phyloP scores from a whole-genome alignment of 176 grass and related monocot species.

The Puccinellia tenuiflora region DNA sequence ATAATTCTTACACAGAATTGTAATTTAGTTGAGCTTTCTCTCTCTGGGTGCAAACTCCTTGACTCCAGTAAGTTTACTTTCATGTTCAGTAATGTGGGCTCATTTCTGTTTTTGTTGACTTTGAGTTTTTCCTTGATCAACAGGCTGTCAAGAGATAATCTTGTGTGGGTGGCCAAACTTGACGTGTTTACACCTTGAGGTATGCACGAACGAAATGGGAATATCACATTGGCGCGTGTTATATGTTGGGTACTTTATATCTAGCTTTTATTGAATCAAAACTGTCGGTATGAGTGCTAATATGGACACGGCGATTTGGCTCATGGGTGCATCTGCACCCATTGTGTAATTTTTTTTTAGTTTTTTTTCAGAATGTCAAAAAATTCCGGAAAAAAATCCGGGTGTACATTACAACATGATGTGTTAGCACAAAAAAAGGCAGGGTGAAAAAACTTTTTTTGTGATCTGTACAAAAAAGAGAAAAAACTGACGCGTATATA shows the following conservation, averaged over 20 bases:
- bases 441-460: too few relatives aligned
- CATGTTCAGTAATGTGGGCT: background rate
- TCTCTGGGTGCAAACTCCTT: conserved; percentile 78
- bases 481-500: too few relatives aligned
- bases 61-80: conserved; percentile 54
- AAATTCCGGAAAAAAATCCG: too few relatives aligned
- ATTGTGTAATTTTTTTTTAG: too few relatives aligned
- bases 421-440: too few relatives aligned
- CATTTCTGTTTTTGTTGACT: background rate
- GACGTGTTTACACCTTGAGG: conserved; percentile 63
- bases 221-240: background rate
- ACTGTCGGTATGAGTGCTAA: background rate
- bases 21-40: conserved; percentile 57
- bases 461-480: too few relatives aligned
- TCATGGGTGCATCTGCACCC: too few relatives aligned
- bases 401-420: too few relatives aligned
- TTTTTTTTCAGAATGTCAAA: too few relatives aligned
- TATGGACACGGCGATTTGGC: too few relatives aligned
- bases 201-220: background rate
- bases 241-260: background rate
- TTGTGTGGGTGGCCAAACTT: conserved; percentile 70
- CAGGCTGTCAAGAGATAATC: conserved; percentile 66
- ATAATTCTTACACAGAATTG: conserved; percentile 47
- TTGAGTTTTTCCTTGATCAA: background rate
- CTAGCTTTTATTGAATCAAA: background rate